phyloP scores from a whole-genome alignment of 495 filamentous ascomycete species.

The Pseudomonodictys pantanalensis region DNA sequence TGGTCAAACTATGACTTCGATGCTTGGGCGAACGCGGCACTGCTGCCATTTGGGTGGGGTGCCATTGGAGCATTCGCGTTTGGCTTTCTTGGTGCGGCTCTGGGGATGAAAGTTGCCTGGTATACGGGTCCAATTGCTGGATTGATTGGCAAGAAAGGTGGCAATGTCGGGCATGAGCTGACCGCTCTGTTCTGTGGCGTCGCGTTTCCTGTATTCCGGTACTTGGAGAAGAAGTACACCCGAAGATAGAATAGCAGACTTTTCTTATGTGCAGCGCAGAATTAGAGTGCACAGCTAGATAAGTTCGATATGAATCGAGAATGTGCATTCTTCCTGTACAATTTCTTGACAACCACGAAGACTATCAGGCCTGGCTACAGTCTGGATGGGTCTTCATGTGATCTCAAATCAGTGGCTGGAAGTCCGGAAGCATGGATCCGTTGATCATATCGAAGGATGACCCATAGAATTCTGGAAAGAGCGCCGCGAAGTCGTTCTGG shows the following conservation, averaged over 20 bases:
- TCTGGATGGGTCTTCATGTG: too few species aligned
- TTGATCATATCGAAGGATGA: slow-evolving; percentile 1
- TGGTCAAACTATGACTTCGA: slow-evolving; percentile 25
- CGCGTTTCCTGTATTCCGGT: slow-evolving; percentile 25
- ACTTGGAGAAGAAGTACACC: slow-evolving; percentile 24
- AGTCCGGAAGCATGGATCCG: slow-evolving; percentile 20
- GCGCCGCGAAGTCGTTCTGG: slow-evolving; percentile 22
- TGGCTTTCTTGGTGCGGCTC: slow-evolving; percentile 22
- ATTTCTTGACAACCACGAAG: too few species aligned
- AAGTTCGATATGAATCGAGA: too few species aligned
- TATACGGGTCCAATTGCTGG: slow-evolving; percentile 19
- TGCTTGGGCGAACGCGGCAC: slow-evolving; percentile 16
- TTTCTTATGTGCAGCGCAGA: too few species aligned
- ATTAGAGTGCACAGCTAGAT: too few species aligned
- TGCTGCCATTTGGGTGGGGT: slow-evolving; percentile 28
- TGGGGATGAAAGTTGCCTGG: slow-evolving; percentile 28
- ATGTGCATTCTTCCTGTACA: too few species aligned
- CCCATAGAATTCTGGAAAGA: slow-evolving; percentile 26
- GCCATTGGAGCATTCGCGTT: slow-evolving; percentile 20
- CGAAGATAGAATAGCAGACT: slow-evolving; percentile 8
- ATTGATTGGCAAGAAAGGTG: slow-evolving; percentile 27
- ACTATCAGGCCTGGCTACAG: too few species aligned
- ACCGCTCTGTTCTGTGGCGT: slow-evolving; percentile 26
- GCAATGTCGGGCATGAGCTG: slow-evolving; percentile 28
- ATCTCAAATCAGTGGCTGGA: too few species aligned